Conservation (phyloP, 2,329 filamentous ascomycete species). For the Xylariaceae sp. region DNA sequence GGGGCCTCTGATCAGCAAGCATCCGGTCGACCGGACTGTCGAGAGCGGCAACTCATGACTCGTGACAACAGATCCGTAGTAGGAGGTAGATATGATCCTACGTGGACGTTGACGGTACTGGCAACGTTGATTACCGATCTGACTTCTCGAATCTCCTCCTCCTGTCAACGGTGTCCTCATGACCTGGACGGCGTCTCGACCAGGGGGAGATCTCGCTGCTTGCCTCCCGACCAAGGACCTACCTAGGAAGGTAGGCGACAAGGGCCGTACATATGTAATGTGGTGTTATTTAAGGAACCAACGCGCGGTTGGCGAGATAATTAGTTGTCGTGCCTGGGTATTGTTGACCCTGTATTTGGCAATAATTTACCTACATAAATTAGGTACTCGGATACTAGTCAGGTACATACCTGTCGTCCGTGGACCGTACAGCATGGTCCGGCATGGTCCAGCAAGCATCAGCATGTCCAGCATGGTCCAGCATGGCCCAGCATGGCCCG, state of each 20-base stretch:
- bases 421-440: not conserved
- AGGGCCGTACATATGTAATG: not conserved
- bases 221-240: not conserved
- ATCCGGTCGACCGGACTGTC: not conserved
- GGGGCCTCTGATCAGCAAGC: not conserved
- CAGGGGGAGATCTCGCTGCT: not conserved
- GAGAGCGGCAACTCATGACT: not conserved
- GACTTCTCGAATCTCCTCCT: not conserved
- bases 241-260: not conserved
- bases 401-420: not conserved
- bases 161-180: too few species aligned
- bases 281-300: not conserved
- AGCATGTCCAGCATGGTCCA: not conserved
- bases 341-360: not conserved
- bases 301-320: constrained; percentile 3
- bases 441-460: too few species aligned
- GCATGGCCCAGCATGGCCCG: too few species aligned
- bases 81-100: not conserved
- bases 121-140: not conserved
- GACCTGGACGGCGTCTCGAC: too few species aligned
- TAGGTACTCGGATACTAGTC: not conserved
- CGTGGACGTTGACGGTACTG: not conserved
- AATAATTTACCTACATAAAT: not conserved
- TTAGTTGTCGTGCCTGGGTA: not conserved
- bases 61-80: not conserved